A percentile compares a stretch with the other conserved stretches of the same genome.
Evolutionary conservation across 306 rosid species (phyloP).

Genomic region (Vachellia pachyceras): DNA sequence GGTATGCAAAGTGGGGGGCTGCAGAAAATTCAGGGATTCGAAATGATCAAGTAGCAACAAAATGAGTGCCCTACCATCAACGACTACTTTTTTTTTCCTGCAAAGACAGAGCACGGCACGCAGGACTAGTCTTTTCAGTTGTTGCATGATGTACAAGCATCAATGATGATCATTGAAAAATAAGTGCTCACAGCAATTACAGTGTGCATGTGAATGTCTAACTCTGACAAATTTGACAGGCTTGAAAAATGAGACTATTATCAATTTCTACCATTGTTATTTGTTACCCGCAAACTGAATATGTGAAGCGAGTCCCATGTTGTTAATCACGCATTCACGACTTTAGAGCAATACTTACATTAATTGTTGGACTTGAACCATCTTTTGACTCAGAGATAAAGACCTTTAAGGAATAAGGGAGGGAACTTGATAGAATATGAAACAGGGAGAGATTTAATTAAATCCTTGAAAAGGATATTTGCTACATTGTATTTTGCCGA

Average conservation of each 20-base stretch:
- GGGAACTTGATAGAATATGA: not conserved
- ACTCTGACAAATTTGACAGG: constrained; percentile 23
- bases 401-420: not conserved
- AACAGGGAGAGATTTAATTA: not conserved
- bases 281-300: not conserved
- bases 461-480: not conserved
- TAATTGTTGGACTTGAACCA: too few species aligned
- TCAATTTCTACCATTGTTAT: not conserved
- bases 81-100: too few species aligned
- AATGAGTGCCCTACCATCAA: constrained; percentile 49
- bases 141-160: constrained; percentile 32
- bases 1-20: constrained; percentile 39
- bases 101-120: constrained; percentile 47
- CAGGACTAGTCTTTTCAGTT: constrained; percentile 47
- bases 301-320: not conserved
- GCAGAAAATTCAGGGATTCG: constrained; percentile 42
- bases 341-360: too few species aligned
- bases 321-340: too few species aligned
- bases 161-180: constrained; percentile 8
- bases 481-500: not conserved
- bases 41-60: constrained; percentile 45
- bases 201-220: constrained; percentile 23
- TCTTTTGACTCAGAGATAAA: too few species aligned
- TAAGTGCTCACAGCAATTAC: constrained; percentile 38
- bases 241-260: not conserved